These are phyloP conservation scores for Epichloe uncinata DNA, from an alignment of 2,329 filamentous ascomycete genomes.

Conservation along the genomic window DNA sequence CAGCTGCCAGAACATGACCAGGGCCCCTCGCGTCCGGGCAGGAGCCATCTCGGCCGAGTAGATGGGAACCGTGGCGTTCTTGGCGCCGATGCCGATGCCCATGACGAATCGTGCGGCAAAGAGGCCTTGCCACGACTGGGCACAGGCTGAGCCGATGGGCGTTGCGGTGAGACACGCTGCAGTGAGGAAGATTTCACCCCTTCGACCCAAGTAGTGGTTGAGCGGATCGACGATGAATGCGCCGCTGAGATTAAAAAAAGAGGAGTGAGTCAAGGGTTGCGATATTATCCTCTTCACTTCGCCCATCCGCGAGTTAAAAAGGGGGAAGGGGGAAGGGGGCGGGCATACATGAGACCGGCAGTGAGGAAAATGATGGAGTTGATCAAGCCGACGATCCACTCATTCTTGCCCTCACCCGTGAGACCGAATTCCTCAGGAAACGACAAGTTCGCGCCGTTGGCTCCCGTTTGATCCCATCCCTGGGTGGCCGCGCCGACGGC, in stretches of 20 bases:
- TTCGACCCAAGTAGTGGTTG: conserved; percentile 49
- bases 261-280: not conserved
- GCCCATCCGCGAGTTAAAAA: not conserved
- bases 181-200: conserved; percentile 52
- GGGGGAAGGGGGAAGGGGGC: too few relatives aligned
- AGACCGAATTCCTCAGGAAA: conserved; percentile 34
- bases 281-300: too few relatives aligned
- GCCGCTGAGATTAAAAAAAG: conserved; percentile 8
- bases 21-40: conserved; percentile 50
- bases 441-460: conserved; percentile 45
- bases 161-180: conserved; percentile 33
- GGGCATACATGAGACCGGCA: conserved; percentile 40
- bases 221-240: conserved; percentile 27
- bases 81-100: conserved; percentile 55
- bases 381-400: conserved; percentile 22
- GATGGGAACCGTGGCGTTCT: conserved; percentile 52
- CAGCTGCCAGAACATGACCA: conserved; percentile 65
- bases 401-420: conserved; percentile 25
- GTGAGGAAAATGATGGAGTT: conserved; percentile 20
- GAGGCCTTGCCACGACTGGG: conserved; percentile 51
- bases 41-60: conserved; percentile 62
- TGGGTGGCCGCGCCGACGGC: conserved; percentile 42
- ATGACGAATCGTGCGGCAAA: conserved; percentile 53
- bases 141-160: conserved; percentile 44
- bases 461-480: conserved; percentile 50